Conservation (phyloP, 176 grass and related monocot species). For the Tillandsia leiboldiana region DNA sequence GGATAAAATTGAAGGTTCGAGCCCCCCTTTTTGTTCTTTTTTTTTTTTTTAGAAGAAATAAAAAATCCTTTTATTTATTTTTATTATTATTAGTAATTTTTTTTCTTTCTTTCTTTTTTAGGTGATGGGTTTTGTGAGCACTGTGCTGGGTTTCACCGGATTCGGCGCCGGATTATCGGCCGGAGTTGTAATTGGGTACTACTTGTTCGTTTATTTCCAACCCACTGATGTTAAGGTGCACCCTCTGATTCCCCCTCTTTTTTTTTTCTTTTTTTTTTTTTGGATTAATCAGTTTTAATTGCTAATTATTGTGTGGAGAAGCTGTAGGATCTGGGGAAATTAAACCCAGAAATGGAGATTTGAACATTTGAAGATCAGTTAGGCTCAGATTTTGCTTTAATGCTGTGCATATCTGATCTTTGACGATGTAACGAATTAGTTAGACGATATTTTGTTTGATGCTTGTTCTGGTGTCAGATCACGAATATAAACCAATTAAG, state of each 20-base stretch:
- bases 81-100: too few relatives aligned
- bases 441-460: too few relatives aligned
- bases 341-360: too few relatives aligned
- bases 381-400: too few relatives aligned
- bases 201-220: slow-evolving; percentile 69
- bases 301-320: background rate
- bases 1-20: background rate
- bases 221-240: slow-evolving; percentile 74
- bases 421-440: too few relatives aligned
- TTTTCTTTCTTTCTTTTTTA: background rate
- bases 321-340: too few relatives aligned
- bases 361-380: too few relatives aligned
- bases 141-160: slow-evolving; percentile 64
- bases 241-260: background rate
- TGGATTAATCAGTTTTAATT: slow-evolving; percentile 7
- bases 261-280: slow-evolving; percentile 10
- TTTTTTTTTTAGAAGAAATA: background rate
- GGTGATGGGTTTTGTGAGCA: slow-evolving; percentile 65
- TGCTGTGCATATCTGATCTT: too few relatives aligned
- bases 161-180: slow-evolving; percentile 68
- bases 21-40: too few relatives aligned
- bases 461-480: too few relatives aligned
- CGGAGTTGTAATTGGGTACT: slow-evolving; percentile 76
- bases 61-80: too few relatives aligned
- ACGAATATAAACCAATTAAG: too few relatives aligned